A percentile compares a stretch with the other conserved stretches of the same genome.
Conservation (phyloP, 2,329 filamentous ascomycete genomes). For the Ceratocystis diversiconidia region DNA sequence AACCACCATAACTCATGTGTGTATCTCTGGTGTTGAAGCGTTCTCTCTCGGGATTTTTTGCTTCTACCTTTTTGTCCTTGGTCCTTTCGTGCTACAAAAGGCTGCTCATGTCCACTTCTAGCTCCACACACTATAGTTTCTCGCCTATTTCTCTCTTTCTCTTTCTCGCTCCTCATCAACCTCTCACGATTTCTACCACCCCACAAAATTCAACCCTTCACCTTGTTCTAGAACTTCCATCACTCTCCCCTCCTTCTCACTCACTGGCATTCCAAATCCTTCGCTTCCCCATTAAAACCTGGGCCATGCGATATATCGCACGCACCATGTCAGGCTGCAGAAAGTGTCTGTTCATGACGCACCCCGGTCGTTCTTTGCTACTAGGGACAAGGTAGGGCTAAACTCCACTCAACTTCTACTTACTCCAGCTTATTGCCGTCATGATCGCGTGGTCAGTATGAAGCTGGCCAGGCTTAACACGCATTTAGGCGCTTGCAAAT, state of each 20-base stretch:
- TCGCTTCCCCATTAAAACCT: not conserved
- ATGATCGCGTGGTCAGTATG: not conserved
- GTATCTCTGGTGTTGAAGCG: not conserved
- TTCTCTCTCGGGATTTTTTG: not conserved
- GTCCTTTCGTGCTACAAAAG: not conserved
- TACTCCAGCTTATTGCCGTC: not conserved
- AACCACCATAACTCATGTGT: not conserved
- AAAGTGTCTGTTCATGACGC: not conserved
- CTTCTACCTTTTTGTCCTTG: not conserved
- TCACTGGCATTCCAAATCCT: not conserved
- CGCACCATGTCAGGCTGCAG: conserved; percentile 2
- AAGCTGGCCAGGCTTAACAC: not conserved
- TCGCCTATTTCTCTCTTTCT: not conserved
- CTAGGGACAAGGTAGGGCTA: not conserved
- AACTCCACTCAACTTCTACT: not conserved
- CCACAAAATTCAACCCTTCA: not conserved
- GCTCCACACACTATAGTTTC: not conserved
- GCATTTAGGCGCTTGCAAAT: not conserved
- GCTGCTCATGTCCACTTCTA: no score
- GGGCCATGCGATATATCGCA: not conserved
- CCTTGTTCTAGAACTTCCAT: conserved; percentile 1
- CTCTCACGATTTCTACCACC: not conserved
- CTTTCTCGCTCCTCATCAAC: not conserved
- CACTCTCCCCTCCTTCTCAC: not conserved
- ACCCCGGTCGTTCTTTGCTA: not conserved